Conservation (phyloP, 2,329 filamentous ascomycete genomes). For the Penicillium sp. region DNA sequence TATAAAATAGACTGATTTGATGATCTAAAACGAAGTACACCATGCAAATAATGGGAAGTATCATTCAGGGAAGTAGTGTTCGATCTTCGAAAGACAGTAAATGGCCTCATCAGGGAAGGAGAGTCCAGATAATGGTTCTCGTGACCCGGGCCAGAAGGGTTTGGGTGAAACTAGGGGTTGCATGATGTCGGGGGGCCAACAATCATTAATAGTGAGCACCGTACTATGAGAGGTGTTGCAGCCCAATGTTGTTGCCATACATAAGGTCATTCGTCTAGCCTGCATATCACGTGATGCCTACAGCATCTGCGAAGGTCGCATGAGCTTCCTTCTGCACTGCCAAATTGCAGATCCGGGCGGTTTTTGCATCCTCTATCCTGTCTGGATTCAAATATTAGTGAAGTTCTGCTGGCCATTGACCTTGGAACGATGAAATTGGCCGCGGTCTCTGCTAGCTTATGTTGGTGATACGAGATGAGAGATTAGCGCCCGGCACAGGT, state of each 20-base stretch:
- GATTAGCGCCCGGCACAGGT: no score
- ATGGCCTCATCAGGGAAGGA: neutral
- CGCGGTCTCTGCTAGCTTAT: no score
- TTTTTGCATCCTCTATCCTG: no score
- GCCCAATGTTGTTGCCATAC: conserved; percentile 16
- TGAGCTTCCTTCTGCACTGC: no score
- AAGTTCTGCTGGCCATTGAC: no score
- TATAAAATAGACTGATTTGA: neutral
- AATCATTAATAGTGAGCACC: neutral
- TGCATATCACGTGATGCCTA: neutral
- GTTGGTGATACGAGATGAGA: no score
- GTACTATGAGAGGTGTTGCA: conserved; percentile 11
- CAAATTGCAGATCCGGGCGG: no score
- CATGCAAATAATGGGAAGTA: neutral
- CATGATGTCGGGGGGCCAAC: neutral
- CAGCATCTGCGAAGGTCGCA: neutral
- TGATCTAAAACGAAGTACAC: neutral
- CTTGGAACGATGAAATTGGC: no score
- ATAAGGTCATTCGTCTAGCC: conserved; percentile 7
- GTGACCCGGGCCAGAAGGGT: neutral
- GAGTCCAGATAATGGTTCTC: neutral
- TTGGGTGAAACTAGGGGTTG: neutral
- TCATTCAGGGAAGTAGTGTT: neutral
- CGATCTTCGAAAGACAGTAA: neutral
- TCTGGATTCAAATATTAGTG: no score